These are phyloP conservation scores for Melampsora americana DNA, from an alignment of 1,284 basidiomycete species.

Conservation along the genomic window DNA sequence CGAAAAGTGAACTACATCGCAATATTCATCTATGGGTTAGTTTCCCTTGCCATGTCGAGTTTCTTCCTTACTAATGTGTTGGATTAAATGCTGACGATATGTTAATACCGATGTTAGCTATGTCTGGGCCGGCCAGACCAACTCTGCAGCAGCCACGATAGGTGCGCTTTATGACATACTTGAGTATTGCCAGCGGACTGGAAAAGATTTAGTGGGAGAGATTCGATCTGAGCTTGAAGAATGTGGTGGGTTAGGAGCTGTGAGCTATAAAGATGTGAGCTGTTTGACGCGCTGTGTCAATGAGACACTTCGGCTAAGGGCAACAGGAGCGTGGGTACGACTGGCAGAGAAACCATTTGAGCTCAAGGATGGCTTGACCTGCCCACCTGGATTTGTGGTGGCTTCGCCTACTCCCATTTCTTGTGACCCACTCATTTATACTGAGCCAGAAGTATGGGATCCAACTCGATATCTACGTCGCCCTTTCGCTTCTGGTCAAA, in stretches of 20 bases:
- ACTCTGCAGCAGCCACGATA: slow-evolving; percentile 41
- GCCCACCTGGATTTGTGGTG: slow-evolving; percentile 39
- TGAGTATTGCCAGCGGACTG: slow-evolving; percentile 15
- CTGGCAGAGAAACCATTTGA: slow-evolving; percentile 31
- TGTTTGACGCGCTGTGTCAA: slow-evolving; percentile 32
- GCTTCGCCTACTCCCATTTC: slow-evolving; percentile 38
- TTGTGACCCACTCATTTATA: slow-evolving; percentile 15
- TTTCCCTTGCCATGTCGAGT: neutral
- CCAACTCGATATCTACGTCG: slow-evolving; percentile 24
- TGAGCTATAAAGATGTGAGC: neutral
- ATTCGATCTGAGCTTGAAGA: neutral
- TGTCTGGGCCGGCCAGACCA: slow-evolving; percentile 43
- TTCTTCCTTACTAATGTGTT: neutral
- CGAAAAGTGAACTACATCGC: slow-evolving; percentile 35
- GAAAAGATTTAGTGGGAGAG: neutral
- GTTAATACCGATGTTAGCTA: neutral
- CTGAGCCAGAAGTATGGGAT: slow-evolving; percentile 31
- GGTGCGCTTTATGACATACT: slow-evolving; percentile 38
- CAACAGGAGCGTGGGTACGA: slow-evolving; percentile 38
- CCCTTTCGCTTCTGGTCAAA: slow-evolving; percentile 14
- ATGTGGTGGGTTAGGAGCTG: neutral
- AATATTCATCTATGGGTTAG: slow-evolving; percentile 41
- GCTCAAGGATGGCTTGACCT: slow-evolving; percentile 10
- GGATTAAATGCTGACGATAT: neutral
- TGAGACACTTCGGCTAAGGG: slow-evolving; percentile 39